These are phyloP conservation scores for Fusarium euwallaceae DNA, from an alignment of 2,329 filamentous ascomycete species.

Conservation along the genomic window DNA sequence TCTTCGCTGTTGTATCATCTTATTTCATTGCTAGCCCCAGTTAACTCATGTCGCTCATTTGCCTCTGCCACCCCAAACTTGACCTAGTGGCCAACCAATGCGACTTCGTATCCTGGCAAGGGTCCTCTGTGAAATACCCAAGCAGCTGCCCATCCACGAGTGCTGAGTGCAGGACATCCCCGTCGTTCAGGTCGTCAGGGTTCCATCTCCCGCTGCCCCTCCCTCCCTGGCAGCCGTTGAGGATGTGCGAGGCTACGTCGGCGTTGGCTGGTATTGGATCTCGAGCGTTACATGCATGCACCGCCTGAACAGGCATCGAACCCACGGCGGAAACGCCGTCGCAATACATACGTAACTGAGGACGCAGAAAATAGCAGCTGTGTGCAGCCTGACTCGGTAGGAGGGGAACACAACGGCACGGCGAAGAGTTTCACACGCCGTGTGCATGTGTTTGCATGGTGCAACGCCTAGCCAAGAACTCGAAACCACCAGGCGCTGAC, in stretches of 20 bases:
- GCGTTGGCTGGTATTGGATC: constrained; percentile 7
- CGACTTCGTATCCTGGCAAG: constrained; percentile 22
- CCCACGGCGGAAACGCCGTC: constrained; percentile 5
- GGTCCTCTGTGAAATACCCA: neutral
- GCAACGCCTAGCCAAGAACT: constrained; percentile 15
- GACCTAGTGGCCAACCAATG: constrained; percentile 20
- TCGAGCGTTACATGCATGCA: constrained; percentile 24
- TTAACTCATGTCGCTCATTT: constrained; percentile 12
- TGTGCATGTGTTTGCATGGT: constrained; percentile 4
- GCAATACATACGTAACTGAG: constrained; percentile 18
- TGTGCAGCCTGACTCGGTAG: constrained; percentile 11
- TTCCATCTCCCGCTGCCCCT: constrained; percentile 14
- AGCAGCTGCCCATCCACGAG: neutral
- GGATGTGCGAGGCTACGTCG: constrained; percentile 4
- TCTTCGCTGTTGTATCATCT: constrained; percentile 1
- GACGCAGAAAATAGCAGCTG: constrained; percentile 29
- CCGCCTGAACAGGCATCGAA: neutral
- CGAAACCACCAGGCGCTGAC: constrained; percentile 5
- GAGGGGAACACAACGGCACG: constrained; percentile 17
- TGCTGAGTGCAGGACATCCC: constrained; percentile 4
- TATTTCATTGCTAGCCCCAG: neutral
- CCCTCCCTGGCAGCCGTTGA: constrained; percentile 28
- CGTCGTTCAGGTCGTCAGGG: constrained; percentile 11
- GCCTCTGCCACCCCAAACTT: constrained; percentile 15
- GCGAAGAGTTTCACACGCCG: constrained; percentile 4